Evolutionary conservation across 1,284 basidiomycete species (phyloP).

Genomic region (Grifola frondosa): DNA sequence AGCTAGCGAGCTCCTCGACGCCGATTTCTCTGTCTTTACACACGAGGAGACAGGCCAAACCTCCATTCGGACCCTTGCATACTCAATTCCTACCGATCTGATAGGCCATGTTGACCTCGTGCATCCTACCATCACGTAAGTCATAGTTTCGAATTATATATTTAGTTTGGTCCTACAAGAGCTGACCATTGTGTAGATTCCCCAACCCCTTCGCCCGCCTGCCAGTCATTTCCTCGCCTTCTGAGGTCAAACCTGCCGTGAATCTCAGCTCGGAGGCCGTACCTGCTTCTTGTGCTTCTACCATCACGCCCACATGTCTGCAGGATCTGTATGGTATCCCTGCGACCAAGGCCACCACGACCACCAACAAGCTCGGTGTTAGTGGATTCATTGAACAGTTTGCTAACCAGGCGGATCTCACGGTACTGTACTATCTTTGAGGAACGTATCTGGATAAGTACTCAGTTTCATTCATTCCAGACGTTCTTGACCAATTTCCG

Average conservation of each 20-base stretch:
- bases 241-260: slow-evolving; percentile 4
- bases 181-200: slow-evolving; percentile 1
- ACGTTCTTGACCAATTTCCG: slow-evolving; percentile 51
- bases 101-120: slow-evolving; percentile 35
- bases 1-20: slow-evolving; percentile 34
- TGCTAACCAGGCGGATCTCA: slow-evolving; percentile 50
- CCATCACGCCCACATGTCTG: slow-evolving; percentile 56
- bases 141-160: not conserved
- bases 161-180: not conserved
- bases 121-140: slow-evolving; percentile 25
- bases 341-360: slow-evolving; percentile 44
- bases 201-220: slow-evolving; percentile 9
- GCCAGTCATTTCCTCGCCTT: slow-evolving; percentile 3
- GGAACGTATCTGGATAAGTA: too few species aligned
- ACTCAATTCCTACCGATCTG: slow-evolving; percentile 36
- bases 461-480: slow-evolving; percentile 33
- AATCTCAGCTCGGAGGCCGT: slow-evolving; percentile 15
- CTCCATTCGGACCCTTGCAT: slow-evolving; percentile 36
- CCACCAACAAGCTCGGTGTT: slow-evolving; percentile 51
- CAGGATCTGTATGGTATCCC: slow-evolving; percentile 49
- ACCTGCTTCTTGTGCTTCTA: slow-evolving; percentile 36
- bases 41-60: slow-evolving; percentile 31
- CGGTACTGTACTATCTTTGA: slow-evolving; percentile 27
- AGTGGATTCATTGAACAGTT: slow-evolving; percentile 58
- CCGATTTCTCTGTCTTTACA: slow-evolving; percentile 35